These are phyloP conservation scores for Pseudogymnoascus sp. DNA, from an alignment of 2,329 filamentous ascomycete genomes.

Conservation along the genomic window DNA sequence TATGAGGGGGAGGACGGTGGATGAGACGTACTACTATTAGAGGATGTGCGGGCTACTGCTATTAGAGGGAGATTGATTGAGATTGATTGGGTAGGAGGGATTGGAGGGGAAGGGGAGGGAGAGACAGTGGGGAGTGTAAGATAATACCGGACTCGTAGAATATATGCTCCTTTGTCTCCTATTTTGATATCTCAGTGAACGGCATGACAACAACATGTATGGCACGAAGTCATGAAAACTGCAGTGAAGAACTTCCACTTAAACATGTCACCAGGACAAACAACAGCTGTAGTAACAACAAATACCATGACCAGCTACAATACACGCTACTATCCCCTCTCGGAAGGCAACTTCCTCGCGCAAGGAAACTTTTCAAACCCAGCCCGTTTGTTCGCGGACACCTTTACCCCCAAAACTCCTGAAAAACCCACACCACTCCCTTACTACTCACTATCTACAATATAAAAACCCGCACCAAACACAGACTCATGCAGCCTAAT, in stretches of 20 bases:
- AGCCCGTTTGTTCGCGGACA: neutral
- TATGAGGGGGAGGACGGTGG: conserved; percentile 76
- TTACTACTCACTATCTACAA: neutral
- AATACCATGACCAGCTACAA: neutral
- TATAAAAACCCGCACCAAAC: neutral
- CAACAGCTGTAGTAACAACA: neutral
- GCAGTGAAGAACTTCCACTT: neutral
- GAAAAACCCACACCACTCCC: neutral
- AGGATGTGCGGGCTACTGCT: neutral
- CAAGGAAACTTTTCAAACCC: neutral
- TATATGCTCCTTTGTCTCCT: neutral
- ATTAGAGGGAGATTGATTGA: neutral
- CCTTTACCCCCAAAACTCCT: neutral
- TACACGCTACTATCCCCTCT: neutral
- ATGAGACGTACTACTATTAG: conserved; percentile 75
- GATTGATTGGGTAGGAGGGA: no score
- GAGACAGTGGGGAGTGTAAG: neutral
- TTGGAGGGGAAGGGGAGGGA: neutral
- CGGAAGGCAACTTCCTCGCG: neutral
- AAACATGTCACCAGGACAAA: neutral
- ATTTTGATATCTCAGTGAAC: neutral
- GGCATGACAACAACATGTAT: neutral
- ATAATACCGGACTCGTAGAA: neutral
- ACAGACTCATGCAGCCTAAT: no score
- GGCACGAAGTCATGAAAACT: neutral